These are phyloP conservation scores for Taphrina betulina DNA, from an alignment of 1,139 yeast genomes.

Conservation along the genomic window DNA sequence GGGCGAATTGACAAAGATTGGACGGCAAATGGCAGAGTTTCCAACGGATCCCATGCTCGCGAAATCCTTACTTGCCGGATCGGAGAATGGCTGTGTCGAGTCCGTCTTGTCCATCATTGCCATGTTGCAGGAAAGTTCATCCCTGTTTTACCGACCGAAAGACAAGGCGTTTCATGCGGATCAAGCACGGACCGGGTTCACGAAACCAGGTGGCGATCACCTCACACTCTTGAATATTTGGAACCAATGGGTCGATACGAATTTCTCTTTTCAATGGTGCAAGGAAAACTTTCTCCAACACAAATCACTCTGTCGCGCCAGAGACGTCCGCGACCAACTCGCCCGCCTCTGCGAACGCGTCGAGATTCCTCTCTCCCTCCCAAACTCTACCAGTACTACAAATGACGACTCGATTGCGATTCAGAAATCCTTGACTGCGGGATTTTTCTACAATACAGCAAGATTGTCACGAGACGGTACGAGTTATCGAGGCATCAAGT, in stretches of 20 bases:
- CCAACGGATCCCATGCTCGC: constrained; percentile 91
- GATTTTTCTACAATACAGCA: constrained; percentile 81
- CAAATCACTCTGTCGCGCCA: constrained; percentile 66
- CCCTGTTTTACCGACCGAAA: constrained; percentile 70
- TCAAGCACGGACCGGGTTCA: constrained; percentile 57
- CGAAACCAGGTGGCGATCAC: constrained; percentile 71
- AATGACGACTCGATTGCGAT: constrained; percentile 47
- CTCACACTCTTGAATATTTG: constrained; percentile 70
- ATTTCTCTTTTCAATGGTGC: constrained; percentile 80
- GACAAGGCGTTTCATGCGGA: constrained; percentile 68
- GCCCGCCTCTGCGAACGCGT: constrained; percentile 60
- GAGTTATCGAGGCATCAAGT: constrained; percentile 60
- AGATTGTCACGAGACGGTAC: constrained; percentile 70
- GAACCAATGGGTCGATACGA: constrained; percentile 71
- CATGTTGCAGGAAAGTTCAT: constrained; percentile 77
- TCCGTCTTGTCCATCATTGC: constrained; percentile 72
- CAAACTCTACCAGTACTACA: constrained; percentile 26
- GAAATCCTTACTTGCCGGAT: constrained; percentile 66
- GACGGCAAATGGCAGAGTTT: constrained; percentile 85
- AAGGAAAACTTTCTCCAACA: constrained; percentile 77
- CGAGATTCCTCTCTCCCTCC: constrained; percentile 46
- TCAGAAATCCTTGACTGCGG: constrained; percentile 70
- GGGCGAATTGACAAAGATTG: constrained; percentile 75
- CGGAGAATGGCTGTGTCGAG: constrained; percentile 57
- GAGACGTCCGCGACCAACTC: constrained; percentile 73